These are phyloP conservation scores for Scheffersomyces illinoinensis DNA, from an alignment of 1,139 yeast genomes.

Conservation along the genomic window DNA sequence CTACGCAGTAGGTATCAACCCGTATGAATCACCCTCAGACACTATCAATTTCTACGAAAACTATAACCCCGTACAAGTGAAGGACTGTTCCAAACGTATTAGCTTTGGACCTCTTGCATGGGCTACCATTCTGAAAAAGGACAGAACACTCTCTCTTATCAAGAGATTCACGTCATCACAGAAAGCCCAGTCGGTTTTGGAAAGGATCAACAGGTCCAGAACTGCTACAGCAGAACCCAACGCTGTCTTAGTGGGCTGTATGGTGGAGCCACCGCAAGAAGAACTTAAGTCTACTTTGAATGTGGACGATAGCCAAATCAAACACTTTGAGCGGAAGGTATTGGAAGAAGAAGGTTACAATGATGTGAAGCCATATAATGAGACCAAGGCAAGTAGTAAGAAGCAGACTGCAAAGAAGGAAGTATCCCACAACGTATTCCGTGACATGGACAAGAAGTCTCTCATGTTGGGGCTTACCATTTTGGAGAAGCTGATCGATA, in stretches of 20 bases:
- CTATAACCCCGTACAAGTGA: conserved; percentile 16
- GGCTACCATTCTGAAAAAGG: conserved; percentile 26
- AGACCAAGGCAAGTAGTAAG: conserved; percentile 12
- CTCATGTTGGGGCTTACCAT: conserved; percentile 22
- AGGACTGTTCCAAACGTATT: conserved; percentile 10
- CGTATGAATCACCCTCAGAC: conserved; percentile 17
- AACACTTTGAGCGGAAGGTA: conserved; percentile 1
- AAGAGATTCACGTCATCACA: conserved; percentile 3
- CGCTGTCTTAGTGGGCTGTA: conserved; percentile 16
- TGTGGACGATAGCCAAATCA: not conserved
- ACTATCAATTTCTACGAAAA: conserved; percentile 27
- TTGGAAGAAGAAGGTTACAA: conserved; percentile 5
- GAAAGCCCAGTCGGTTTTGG: conserved; percentile 21
- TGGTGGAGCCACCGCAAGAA: conserved; percentile 5
- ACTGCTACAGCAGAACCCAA: conserved; percentile 23
- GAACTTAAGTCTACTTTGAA: conserved; percentile 11
- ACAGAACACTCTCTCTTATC: conserved; percentile 11
- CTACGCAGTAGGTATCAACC: conserved; percentile 5
- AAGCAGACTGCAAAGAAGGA: conserved; percentile 16
- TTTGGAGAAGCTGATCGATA: conserved; percentile 31
- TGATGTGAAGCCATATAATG: conserved; percentile 17
- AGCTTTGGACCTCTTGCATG: conserved; percentile 31
- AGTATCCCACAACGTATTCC: not conserved
- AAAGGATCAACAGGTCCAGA: conserved; percentile 10
- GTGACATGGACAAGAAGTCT: not conserved